Percentiles rank a stretch among this genome's conserved stretches.
phyloP scores from a whole-genome alignment of 2,329 filamentous ascomycete species.

The Botrytis sinoallii region DNA sequence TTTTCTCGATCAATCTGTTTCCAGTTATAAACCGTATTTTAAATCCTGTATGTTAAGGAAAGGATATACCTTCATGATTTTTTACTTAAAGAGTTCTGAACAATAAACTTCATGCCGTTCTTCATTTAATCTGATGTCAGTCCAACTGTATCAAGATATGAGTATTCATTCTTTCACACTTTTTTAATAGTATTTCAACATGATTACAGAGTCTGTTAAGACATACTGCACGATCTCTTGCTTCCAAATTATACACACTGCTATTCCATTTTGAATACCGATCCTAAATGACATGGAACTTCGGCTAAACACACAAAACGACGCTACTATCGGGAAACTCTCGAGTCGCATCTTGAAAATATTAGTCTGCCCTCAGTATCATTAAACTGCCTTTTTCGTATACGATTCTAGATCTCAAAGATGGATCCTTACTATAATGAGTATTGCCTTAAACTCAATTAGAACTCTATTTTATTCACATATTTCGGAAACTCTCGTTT shows the following conservation, averaged over 20 bases:
- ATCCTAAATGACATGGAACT: neutral
- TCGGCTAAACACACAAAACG: neutral
- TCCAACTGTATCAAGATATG: neutral
- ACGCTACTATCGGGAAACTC: neutral
- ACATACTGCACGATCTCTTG: fast-evolving
- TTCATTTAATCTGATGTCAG: neutral
- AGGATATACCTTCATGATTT: neutral
- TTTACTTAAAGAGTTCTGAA: neutral
- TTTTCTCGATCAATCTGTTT: no score
- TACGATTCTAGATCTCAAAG: neutral
- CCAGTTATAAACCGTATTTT: no score
- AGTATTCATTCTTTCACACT: neutral
- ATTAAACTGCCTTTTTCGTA: neutral
- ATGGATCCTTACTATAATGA: neutral
- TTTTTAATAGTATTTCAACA: fast-evolving
- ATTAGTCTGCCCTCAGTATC: neutral
- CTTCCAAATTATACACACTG: neutral
- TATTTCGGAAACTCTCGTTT: neutral
- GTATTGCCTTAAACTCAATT: neutral
- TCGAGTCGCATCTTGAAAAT: neutral
- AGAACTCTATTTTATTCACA: fast-evolving
- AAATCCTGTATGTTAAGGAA: no score
- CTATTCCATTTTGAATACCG: fast-evolving
- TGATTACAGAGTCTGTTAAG: fast-evolving
- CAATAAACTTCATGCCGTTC: fast-evolving